Conservation (phyloP, 352 stramenopile species). For the Hyaloperonospora brassicae region DNA sequence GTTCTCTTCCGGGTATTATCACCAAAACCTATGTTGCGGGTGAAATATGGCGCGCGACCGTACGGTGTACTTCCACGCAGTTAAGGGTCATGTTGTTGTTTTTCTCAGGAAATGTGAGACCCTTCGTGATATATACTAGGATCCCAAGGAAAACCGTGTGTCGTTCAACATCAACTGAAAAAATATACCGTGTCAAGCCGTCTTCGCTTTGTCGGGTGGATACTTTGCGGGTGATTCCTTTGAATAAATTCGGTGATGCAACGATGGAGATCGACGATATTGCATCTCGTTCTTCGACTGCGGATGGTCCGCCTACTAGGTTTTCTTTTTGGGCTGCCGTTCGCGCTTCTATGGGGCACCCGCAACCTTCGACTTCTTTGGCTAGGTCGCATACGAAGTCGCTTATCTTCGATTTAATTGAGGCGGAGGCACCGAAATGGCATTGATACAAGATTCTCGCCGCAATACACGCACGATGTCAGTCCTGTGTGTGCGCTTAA, state of each 20-base stretch:
- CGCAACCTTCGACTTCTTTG: not conserved
- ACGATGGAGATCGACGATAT: not conserved
- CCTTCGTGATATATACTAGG: not conserved
- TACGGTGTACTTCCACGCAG: not conserved
- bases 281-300: not conserved
- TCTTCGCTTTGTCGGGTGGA: not conserved
- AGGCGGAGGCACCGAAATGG: not conserved
- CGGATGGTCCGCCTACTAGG: not conserved
- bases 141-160: not conserved
- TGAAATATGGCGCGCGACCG: not conserved
- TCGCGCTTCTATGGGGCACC: not conserved
- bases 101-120: not conserved
- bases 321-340: not conserved
- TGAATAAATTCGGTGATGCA: too few species aligned
- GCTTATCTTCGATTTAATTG: not conserved
- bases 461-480: not conserved
- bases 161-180: not conserved
- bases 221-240: not conserved
- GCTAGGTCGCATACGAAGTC: not conserved
- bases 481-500: not conserved
- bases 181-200: not conserved
- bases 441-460: not conserved
- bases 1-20: not conserved
- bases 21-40: not conserved
- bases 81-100: not conserved